Evolutionary conservation across 768 basidiomycete genomes (phyloP), one percentile per base, ranked within the genome.

Genomic region (Kwoniella mangroviensis): DNA sequence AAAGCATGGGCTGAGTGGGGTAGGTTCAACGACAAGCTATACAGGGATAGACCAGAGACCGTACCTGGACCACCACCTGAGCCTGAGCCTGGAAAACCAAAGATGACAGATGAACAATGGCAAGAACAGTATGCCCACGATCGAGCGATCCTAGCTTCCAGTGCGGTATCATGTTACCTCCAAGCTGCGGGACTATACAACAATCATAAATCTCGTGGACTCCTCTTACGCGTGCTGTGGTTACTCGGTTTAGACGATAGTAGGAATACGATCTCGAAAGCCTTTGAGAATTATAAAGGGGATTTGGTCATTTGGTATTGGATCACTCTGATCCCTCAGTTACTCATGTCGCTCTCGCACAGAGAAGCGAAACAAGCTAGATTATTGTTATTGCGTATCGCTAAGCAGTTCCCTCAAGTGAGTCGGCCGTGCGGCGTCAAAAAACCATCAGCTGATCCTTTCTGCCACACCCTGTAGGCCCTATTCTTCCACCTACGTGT

Each of bases 1-100:
- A 98, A 98, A 83, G 93, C 93, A 4, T 99, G 97, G 97, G 94
- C 94, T 0, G 94, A 98, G 80, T 99, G 95, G 96, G 97, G 95
- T 56, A 88, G 90, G 73, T 98, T 88, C 82, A 95, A 92, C 73
- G 97, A 99, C 82, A 88, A 89, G 51, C 88, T 94, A 86, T 98
- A 96, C 87, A 92, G 93, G 76, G 94, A 96, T 57, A 85, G 87
- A 43, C 91, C 92, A 2, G 83, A 84, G 62, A 73, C 78, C 43
- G 63, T 63, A 3, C 74, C 76, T 13, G 71, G 73, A 22, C 69
- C 69, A 26, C 68, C 71, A 22, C 82, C 82, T 10, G 82, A 81
- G 15, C 78, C 79, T 2, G 79, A 81, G 51, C 79, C 75, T 2
- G 80, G 82, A 40, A 70, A 82, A 65, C 69, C 75, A 21, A 75